A percentile compares a stretch with the other conserved stretches of the same genome.
Conservation (phyloP, 345 rosid species). For the thale cress (Arabidopsis thaliana) region DNA sequence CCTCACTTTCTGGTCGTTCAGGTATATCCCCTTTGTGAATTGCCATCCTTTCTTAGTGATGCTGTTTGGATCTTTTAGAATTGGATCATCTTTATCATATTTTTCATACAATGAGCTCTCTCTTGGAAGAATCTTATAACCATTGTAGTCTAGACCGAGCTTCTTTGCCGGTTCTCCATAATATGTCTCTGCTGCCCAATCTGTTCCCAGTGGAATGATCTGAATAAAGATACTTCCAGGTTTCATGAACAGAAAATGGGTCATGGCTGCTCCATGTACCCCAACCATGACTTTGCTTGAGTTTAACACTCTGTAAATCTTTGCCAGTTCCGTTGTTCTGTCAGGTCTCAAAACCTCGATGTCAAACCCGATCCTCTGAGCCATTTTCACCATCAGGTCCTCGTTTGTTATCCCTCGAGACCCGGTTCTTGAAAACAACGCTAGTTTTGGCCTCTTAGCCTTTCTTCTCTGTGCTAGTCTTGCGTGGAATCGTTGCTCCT, state of each 20-base stretch:
- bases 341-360: constrained; percentile 69
- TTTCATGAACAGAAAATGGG: constrained; percentile 79
- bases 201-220: constrained; percentile 79
- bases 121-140: constrained; percentile 60
- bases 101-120: constrained; percentile 76
- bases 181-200: constrained; percentile 85
- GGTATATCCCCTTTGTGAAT: constrained; percentile 73
- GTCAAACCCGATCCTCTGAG: constrained; percentile 66
- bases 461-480: constrained; percentile 21
- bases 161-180: constrained; percentile 80
- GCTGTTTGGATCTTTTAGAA: constrained; percentile 64
- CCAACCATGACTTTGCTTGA: constrained; percentile 83
- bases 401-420: constrained; percentile 74
- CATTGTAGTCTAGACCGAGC: constrained; percentile 71
- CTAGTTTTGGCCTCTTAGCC: constrained; percentile 63
- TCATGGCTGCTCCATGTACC: constrained; percentile 95
- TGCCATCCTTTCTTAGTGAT: constrained; percentile 75
- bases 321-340: constrained; percentile 66
- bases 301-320: constrained; percentile 63
- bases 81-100: constrained; percentile 62
- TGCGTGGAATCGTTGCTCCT: constrained; percentile 39
- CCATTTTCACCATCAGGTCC: constrained; percentile 60
- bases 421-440: constrained; percentile 63
- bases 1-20: constrained; percentile 63
- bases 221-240: constrained; percentile 74